Evolutionary conservation across 768 basidiomycete species (phyloP), one percentile per base, ranked within the genome.

Genomic region (Pleurotus ostreatus): DNA sequence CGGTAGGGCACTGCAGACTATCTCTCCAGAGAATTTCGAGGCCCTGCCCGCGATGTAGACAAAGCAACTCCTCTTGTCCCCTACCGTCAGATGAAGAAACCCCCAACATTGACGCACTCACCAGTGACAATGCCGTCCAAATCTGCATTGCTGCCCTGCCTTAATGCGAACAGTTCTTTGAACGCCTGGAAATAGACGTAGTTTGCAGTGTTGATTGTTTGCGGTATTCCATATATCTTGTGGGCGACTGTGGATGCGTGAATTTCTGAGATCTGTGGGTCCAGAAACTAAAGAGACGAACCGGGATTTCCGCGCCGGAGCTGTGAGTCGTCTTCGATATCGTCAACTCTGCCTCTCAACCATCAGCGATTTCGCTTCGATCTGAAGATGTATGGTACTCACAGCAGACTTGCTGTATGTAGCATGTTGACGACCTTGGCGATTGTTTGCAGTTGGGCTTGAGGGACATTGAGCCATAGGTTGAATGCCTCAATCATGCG

Each of bases 151-250:
- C 20, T 64, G 59, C 56, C 41, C 55, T 56, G 53, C 47, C 82
- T 72, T 44, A 92, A 77, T 9, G 76, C 74, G 60, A 88, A 84
- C 1, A 98, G 79, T 61, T 96, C 91, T 61, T 93, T 81, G 67
- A 88, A 94, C 0, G 95, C 96, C 43, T 93, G 81, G 65, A 98
- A 99, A 67, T 96, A 98, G 25, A 94, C 93, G 61, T 98, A 98
- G 66, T 97, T 98, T 0, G 96, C 96, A 0, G 89, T 86, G 68
- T 99, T 99, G 73, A 99, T 94, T 0, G 96, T 97, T 66, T 98
- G 96, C 0, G 96, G 93, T 2, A 97, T 74, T 1, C 96, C 96
- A 63, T 96, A 99, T 61, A 99, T 96, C 74, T 92, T 92, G 74
- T 99, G 95, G 0, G 92, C 84, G 20, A 95, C 95, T 87, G 59